A percentile compares a stretch with the other conserved stretches of the same genome.
Evolutionary conservation across 257 asterid genomes (phyloP).

Genomic region (Gentiana straminea): DNA sequence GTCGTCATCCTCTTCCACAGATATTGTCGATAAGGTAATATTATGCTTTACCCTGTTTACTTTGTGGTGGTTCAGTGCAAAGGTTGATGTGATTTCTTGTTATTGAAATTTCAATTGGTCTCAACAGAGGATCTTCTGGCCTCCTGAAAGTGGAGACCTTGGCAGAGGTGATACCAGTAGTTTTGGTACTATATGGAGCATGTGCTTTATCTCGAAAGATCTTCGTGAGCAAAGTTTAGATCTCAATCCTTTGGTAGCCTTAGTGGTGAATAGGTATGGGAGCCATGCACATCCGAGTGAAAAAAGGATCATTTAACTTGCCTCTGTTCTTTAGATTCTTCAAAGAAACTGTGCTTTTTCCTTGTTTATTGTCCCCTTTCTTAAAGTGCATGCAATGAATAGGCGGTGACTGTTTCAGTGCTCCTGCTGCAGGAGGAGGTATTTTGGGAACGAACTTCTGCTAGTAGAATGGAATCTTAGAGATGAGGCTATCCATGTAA

Average conservation of each 20-base stretch:
- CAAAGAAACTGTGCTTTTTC: slow-evolving; percentile 5
- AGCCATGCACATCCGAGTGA: slow-evolving; percentile 7
- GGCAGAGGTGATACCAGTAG: slow-evolving; percentile 41
- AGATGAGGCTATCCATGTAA: slow-evolving; percentile 46
- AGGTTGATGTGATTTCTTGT: background rate
- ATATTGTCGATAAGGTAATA: slow-evolving; percentile 69
- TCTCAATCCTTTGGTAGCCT: slow-evolving; percentile 63
- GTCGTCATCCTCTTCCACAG: slow-evolving; percentile 49
- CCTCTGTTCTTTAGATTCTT: slow-evolving; percentile 9
- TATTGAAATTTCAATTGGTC: slow-evolving; percentile 11
- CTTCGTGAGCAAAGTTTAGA: slow-evolving; percentile 34
- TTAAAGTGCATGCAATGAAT: slow-evolving; percentile 5
- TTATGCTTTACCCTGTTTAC: slow-evolving; percentile 8
- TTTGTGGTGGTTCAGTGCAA: background rate
- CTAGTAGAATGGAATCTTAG: slow-evolving; percentile 66
- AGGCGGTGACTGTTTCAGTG: slow-evolving; percentile 4
- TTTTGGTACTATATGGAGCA: slow-evolving; percentile 98
- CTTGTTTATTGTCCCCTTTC: slow-evolving; percentile 12
- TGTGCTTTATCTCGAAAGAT: slow-evolving; percentile 88
- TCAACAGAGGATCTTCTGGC: slow-evolving; percentile 53
- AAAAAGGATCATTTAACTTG: slow-evolving; percentile 11
- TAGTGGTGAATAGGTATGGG: slow-evolving; percentile 79
- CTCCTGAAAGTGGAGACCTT: slow-evolving; percentile 52
- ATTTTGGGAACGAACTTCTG: slow-evolving; percentile 70
- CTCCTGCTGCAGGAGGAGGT: slow-evolving; percentile 51